phyloP scores from a whole-genome alignment of 805 yeast genomes.

The Yarrowia deformans region DNA sequence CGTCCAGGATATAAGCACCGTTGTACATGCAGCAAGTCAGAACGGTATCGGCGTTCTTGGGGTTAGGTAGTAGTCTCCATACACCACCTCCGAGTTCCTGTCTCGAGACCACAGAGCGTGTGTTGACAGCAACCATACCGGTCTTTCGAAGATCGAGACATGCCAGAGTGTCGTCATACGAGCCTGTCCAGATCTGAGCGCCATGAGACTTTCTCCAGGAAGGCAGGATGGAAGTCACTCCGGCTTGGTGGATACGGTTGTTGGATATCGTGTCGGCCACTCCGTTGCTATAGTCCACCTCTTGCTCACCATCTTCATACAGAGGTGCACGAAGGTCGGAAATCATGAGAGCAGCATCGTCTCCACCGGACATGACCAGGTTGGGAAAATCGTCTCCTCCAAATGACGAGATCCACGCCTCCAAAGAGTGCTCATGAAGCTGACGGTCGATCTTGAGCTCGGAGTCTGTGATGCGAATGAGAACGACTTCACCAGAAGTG shows the following conservation, averaged over 20 bases:
- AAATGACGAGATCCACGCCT: slow-evolving; percentile 87
- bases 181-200: slow-evolving; percentile 78
- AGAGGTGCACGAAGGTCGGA: slow-evolving; percentile 62
- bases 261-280: slow-evolving; percentile 23
- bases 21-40: slow-evolving; percentile 94
- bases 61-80: slow-evolving; percentile 82
- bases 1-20: slow-evolving; percentile 76
- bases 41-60: slow-evolving; percentile 55
- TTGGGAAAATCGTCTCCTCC: slow-evolving; percentile 56
- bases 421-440: slow-evolving; percentile 65
- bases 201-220: slow-evolving; percentile 52
- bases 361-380: slow-evolving; percentile 83
- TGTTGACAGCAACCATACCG: slow-evolving; percentile 58
- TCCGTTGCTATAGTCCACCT: slow-evolving; percentile 17
- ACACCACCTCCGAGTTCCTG: slow-evolving; percentile 88
- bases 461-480: slow-evolving; percentile 51
- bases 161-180: slow-evolving; percentile 84
- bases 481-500: slow-evolving; percentile 69
- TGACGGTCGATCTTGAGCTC: slow-evolving; percentile 43
- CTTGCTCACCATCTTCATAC: slow-evolving; percentile 37
- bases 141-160: slow-evolving; percentile 69
- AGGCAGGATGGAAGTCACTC: slow-evolving; percentile 82
- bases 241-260: slow-evolving; percentile 78
- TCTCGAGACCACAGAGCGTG: slow-evolving; percentile 48
- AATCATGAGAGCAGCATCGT: slow-evolving; percentile 77